Evolutionary conservation across 441 rosid genomes (phyloP).

Genomic region (Erodium moschatum): DNA sequence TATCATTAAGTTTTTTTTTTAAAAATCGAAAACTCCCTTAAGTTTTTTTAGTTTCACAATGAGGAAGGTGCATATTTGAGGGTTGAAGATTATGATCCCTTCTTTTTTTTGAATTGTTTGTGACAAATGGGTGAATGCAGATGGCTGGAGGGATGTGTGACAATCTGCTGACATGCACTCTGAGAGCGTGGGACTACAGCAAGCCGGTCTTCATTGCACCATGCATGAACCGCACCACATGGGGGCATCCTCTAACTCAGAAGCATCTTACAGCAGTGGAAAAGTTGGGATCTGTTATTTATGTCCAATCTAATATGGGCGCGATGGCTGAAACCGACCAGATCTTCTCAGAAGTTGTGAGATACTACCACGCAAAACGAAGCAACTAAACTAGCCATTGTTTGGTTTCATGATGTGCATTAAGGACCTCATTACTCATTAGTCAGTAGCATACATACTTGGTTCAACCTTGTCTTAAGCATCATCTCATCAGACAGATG

Average conservation of each 20-base stretch:
- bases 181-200: constrained; percentile 85
- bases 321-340: constrained; percentile 76
- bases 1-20: no score
- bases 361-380: background rate
- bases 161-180: constrained; percentile 70
- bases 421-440: no score
- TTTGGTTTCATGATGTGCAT: no score
- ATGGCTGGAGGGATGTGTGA: constrained; percentile 89
- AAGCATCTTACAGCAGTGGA: constrained; percentile 61
- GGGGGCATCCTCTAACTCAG: constrained; percentile 82
- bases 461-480: no score
- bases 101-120: no score
- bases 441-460: no score
- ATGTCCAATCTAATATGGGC: constrained; percentile 70
- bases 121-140: constrained; percentile 23
- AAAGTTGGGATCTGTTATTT: constrained; percentile 59
- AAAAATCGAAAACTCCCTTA: no score
- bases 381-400: background rate
- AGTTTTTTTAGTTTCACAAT: no score
- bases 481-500: no score
- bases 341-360: background rate
- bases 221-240: constrained; percentile 77
- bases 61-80: no score
- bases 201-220: constrained; percentile 79
- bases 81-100: no score